Conservation (phyloP, 371 early-diverging fungal genomes). For the Actinomucor elegans region DNA sequence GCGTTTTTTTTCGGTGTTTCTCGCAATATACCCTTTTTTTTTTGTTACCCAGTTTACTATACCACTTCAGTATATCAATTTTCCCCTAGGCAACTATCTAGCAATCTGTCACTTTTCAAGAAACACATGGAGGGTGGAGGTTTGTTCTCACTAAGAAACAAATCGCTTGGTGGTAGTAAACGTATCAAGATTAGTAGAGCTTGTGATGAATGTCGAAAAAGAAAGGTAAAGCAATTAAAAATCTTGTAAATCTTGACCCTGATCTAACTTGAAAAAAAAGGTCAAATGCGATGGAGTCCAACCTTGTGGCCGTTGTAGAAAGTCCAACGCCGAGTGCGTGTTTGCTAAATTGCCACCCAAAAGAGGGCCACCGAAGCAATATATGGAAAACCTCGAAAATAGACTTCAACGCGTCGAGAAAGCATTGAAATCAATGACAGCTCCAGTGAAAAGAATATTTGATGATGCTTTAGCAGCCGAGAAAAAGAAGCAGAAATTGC, state of each 20-base stretch:
- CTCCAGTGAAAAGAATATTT: conserved; percentile 24
- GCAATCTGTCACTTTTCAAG: conserved; percentile 1
- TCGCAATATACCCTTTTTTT: neutral
- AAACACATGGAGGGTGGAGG: conserved; percentile 11
- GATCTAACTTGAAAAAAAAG: conserved; percentile 16
- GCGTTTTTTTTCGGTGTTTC: too few species aligned
- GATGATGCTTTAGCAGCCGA: conserved; percentile 19
- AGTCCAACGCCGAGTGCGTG: conserved; percentile 38
- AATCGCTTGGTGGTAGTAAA: conserved; percentile 23
- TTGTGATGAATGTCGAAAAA: conserved; percentile 53
- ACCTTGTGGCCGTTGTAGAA: conserved; percentile 45
- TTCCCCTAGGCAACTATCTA: too few species aligned
- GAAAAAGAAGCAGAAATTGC: neutral
- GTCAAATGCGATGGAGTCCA: conserved; percentile 55
- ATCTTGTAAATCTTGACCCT: neutral
- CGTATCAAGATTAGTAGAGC: conserved; percentile 47
- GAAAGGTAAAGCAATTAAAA: conserved; percentile 40
- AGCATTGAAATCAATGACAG: conserved; percentile 36
- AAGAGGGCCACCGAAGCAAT: conserved; percentile 49
- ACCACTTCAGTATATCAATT: neutral
- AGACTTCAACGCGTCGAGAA: conserved; percentile 44
- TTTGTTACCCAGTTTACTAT: neutral
- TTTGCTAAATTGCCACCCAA: conserved; percentile 48
- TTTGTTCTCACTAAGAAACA: conserved; percentile 19
- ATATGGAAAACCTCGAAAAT: conserved; percentile 47